Evolutionary conservation across 257 asterid species (phyloP).

Genomic region (Hygrophila difformis): DNA sequence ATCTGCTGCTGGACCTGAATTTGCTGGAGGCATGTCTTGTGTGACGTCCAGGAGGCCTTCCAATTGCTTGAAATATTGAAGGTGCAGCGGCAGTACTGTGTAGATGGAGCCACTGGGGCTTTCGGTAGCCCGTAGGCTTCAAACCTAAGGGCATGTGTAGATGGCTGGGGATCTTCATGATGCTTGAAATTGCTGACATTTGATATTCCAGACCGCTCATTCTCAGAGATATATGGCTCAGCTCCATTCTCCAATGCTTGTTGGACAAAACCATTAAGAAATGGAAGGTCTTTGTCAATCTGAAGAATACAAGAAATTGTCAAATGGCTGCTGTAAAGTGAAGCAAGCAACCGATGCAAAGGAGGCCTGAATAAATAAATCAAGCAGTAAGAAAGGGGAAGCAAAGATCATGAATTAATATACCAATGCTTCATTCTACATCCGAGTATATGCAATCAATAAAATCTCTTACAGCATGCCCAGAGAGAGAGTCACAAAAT

Average conservation of each 20-base stretch:
- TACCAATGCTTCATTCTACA: no score
- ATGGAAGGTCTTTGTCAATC: constrained; percentile 72
- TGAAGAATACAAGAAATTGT: no score
- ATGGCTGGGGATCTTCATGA: constrained; percentile 59
- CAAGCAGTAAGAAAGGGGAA: no score
- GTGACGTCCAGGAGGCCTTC: constrained; percentile 75
- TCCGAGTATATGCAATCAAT: no score
- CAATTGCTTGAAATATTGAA: constrained; percentile 53
- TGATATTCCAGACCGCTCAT: constrained; percentile 51
- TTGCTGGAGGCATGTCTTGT: constrained; percentile 30
- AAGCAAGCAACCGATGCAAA: no score
- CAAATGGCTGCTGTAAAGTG: no score
- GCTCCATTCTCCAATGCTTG: constrained; percentile 81
- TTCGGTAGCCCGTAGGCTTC: constrained; percentile 93
- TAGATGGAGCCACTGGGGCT: constrained; percentile 40
- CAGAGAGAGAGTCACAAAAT: no score
- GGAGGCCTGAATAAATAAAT: background rate
- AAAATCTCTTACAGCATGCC: no score
- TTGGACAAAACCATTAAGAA: constrained; percentile 66
- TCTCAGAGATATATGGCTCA: constrained; percentile 75
- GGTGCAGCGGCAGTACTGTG: constrained; percentile 31
- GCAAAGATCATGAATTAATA: no score
- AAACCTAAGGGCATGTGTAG: constrained; percentile 69
- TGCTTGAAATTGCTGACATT: constrained; percentile 43
- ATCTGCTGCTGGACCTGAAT: constrained; percentile 30